These are phyloP conservation scores for Dactylellina drechsleri DNA, from an alignment of 2,329 filamentous ascomycete species.

Conservation along the genomic window DNA sequence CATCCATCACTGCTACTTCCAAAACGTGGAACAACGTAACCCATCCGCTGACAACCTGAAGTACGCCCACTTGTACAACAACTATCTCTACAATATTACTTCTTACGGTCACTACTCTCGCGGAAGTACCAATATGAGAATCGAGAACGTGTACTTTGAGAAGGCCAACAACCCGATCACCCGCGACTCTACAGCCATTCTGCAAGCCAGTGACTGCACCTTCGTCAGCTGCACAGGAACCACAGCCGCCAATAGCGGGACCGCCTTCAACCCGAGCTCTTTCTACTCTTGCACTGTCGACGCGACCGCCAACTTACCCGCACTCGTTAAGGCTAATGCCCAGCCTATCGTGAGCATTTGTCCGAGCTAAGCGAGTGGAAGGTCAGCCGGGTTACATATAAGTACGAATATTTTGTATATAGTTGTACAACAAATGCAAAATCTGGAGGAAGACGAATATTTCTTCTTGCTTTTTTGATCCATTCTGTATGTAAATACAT, in stretches of 20 bases:
- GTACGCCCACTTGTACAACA: constrained; percentile 56
- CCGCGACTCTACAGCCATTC: constrained; percentile 53
- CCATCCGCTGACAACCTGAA: constrained; percentile 57
- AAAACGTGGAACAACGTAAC: constrained; percentile 56
- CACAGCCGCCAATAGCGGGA: constrained; percentile 54
- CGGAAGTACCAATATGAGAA: constrained; percentile 55
- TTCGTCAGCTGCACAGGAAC: constrained; percentile 56
- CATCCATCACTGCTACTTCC: constrained; percentile 58
- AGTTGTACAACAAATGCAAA: not conserved
- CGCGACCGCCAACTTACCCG: constrained; percentile 54
- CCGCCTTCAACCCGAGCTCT: constrained; percentile 55
- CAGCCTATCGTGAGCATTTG: constrained; percentile 52
- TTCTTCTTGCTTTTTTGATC: too few species aligned
- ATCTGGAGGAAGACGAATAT: too few species aligned
- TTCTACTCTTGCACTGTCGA: constrained; percentile 57
- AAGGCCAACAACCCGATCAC: constrained; percentile 56
- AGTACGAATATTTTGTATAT: not conserved
- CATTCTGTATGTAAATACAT: too few species aligned
- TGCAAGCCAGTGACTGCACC: constrained; percentile 54
- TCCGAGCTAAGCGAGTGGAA: constrained; percentile 24
- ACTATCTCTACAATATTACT: constrained; percentile 57
- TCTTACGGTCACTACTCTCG: constrained; percentile 58
- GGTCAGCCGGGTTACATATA: not conserved
- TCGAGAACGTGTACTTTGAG: constrained; percentile 57
- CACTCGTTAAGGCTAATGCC: constrained; percentile 49